Conservation (phyloP, 164 flowering plant species). For the Akebia trifoliata region DNA sequence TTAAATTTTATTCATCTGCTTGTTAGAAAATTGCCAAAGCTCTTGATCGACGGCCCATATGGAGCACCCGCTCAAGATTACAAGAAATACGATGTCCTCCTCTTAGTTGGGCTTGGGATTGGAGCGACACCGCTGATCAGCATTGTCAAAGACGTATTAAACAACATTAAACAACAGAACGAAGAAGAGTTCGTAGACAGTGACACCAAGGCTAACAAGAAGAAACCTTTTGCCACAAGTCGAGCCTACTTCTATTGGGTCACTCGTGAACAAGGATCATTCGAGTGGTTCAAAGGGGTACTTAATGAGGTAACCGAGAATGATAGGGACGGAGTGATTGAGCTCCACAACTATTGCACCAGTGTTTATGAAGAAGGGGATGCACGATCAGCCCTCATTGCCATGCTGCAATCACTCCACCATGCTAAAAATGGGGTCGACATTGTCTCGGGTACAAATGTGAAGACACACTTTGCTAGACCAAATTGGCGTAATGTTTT, state of each 20-base stretch:
- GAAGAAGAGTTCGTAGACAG: too few species aligned
- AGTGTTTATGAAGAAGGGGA: slow-evolving; percentile 77
- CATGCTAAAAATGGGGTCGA: slow-evolving; percentile 64
- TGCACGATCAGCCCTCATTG: slow-evolving; percentile 59
- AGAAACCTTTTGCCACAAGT: slow-evolving; percentile 24
- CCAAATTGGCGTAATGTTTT: slow-evolving; percentile 58
- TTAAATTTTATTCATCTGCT: too few species aligned
- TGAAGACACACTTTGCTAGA: slow-evolving; percentile 56
- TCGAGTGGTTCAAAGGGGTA: slow-evolving; percentile 61
- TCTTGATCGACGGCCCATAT: too few species aligned
- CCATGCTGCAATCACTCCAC: slow-evolving; percentile 58
- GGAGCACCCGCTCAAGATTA: too few species aligned
- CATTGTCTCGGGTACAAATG: slow-evolving; percentile 51
- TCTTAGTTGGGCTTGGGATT: too few species aligned
- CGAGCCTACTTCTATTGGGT: slow-evolving; percentile 74
- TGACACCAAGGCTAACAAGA: slow-evolving; percentile 2
- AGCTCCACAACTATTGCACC: slow-evolving; percentile 64
- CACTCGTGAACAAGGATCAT: slow-evolving; percentile 63
- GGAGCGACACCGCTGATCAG: too few species aligned
- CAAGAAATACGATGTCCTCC: too few species aligned
- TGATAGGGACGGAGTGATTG: slow-evolving; percentile 40
- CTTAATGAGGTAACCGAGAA: slow-evolving; percentile 61
- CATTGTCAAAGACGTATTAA: too few species aligned
- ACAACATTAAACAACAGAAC: too few species aligned
- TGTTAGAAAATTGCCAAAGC: too few species aligned